A percentile compares a stretch with the other conserved stretches of the same genome.
phyloP scores from a whole-genome alignment of 345 rosid genomes.

The Citrus unshiu region DNA sequence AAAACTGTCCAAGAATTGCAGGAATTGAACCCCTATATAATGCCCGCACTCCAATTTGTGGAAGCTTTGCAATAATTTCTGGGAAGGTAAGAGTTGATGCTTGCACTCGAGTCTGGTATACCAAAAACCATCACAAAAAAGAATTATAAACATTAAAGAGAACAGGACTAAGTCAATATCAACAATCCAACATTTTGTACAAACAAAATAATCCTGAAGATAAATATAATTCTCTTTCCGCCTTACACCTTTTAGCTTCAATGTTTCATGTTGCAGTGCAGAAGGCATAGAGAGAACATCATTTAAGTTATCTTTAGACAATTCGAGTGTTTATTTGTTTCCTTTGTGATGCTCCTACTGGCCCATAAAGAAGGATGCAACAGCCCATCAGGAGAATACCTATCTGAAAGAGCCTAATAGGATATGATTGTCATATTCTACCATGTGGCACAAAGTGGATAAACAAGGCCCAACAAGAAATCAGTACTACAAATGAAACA shows the following conservation, averaged over 20 bases:
- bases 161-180: neutral
- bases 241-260: neutral
- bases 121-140: conserved; percentile 12
- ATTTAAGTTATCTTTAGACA: neutral
- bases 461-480: neutral
- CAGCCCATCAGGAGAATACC: neutral
- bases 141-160: neutral
- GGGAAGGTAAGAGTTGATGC: conserved; percentile 86
- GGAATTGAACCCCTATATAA: conserved; percentile 94
- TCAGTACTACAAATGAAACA: neutral
- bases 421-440: neutral
- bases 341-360: neutral
- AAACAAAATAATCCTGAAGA: neutral
- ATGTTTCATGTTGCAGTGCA: neutral
- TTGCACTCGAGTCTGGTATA: conserved; percentile 83
- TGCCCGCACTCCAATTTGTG: conserved; percentile 82
- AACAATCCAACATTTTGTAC: neutral
- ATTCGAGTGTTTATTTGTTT: neutral
- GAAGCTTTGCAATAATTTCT: conserved; percentile 83
- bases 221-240: neutral
- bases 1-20: conserved; percentile 93
- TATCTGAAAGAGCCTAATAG: neutral
- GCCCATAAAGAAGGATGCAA: neutral
- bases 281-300: neutral
- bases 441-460: neutral